Percentiles rank a stretch among this genome's conserved stretches.
Evolutionary conservation across 2,329 filamentous ascomycete species (phyloP).

Genomic region (Fusarium continuum): DNA sequence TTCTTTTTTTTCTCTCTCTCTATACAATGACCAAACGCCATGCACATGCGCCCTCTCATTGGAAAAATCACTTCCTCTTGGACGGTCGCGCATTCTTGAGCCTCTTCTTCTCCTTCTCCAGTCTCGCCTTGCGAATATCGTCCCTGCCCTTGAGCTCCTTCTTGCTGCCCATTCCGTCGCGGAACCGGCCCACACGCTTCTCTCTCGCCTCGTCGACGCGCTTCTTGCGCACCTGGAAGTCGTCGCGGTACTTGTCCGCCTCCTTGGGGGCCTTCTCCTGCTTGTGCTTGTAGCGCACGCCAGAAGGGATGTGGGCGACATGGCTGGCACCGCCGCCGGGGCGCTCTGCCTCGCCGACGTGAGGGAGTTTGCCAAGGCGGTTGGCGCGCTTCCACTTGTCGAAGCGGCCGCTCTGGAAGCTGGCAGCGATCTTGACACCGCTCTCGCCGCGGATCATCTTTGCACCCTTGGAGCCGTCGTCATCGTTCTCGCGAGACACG

Average conservation of each 20-base stretch:
- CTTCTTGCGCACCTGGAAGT: constrained; percentile 92
- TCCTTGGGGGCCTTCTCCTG: constrained; percentile 89
- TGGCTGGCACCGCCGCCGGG: constrained; percentile 39
- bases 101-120: constrained; percentile 76
- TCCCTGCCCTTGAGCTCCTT: constrained; percentile 82
- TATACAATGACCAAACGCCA: constrained; percentile 30
- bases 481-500: constrained; percentile 89
- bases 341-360: constrained; percentile 83
- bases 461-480: constrained; percentile 81
- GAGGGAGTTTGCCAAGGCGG: constrained; percentile 79
- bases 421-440: constrained; percentile 94
- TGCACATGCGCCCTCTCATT: constrained; percentile 4
- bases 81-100: constrained; percentile 89
- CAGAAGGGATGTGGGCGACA: constrained; percentile 44
- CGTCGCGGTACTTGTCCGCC: constrained; percentile 90
- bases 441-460: constrained; percentile 87
- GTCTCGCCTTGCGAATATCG: constrained; percentile 85
- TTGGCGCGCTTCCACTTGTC: constrained; percentile 91
- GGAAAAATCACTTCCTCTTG: constrained; percentile 60
- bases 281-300: constrained; percentile 80
- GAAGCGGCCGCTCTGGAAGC: constrained; percentile 92
- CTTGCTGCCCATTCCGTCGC: constrained; percentile 76
- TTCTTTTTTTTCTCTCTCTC: constrained; percentile 34
- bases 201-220: constrained; percentile 87
- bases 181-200: constrained; percentile 79